Evolutionary conservation across 441 rosid species (phyloP).

Genomic region (Croton setiger): DNA sequence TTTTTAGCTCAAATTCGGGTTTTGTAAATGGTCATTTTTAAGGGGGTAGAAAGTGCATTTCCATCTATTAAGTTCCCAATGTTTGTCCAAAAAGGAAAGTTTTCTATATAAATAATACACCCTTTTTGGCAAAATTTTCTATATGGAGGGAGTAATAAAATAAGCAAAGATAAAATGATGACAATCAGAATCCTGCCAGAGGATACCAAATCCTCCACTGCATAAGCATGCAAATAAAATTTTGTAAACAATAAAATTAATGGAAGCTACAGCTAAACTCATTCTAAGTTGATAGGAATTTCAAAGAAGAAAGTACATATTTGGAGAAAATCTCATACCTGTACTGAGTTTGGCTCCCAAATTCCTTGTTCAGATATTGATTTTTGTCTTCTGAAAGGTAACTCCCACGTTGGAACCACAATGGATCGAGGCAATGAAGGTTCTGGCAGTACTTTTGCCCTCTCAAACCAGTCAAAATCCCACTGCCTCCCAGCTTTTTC

Average conservation of each 20-base stretch:
- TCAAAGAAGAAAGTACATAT: background rate
- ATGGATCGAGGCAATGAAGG: conserved; percentile 73
- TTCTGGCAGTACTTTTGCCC: conserved; percentile 66
- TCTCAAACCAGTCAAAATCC: conserved; percentile 95
- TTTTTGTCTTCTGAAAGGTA: conserved; percentile 62
- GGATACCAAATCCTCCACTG: background rate
- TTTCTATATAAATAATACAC: no score
- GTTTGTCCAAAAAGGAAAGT: no score
- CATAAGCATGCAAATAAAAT: background rate
- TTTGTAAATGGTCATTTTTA: no score
- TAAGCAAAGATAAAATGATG: conserved; percentile 6
- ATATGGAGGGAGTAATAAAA: no score
- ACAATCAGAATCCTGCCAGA: background rate
- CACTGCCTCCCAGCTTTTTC: conserved; percentile 81
- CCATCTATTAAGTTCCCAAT: no score
- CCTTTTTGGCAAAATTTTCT: no score
- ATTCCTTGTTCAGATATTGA: conserved; percentile 34
- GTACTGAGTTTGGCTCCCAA: conserved; percentile 76
- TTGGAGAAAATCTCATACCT: conserved; percentile 45
- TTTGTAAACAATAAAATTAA: conserved; percentile 1
- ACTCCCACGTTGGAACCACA: conserved; percentile 85
- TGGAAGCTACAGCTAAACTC: background rate
- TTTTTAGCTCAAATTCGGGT: no score
- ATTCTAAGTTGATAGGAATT: conserved; percentile 9
- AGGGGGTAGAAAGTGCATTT: no score